Evolutionary conservation across 495 filamentous ascomycete species (phyloP), one percentile per base, ranked within the genome.

Genomic region (Penicillium riverlandense): DNA sequence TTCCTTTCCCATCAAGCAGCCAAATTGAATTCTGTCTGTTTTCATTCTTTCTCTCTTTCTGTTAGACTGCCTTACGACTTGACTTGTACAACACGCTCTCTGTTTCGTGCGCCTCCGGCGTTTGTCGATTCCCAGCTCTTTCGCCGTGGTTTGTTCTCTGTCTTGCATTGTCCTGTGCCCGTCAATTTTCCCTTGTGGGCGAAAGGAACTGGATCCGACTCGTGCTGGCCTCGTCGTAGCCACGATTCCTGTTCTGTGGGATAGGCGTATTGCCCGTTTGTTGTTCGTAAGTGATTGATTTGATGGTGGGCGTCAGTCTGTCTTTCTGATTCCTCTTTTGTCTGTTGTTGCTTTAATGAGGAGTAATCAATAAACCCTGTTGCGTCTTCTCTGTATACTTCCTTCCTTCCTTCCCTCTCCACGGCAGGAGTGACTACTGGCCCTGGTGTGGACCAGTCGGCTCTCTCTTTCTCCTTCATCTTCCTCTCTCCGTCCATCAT

Each of bases 21-120:
- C 55, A 65, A 65, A 68, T 70, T 62, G 65, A 67, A 70, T 59
- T 57, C 53, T 63, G 59, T 65, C 66, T 55, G 52, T 54, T 61
- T 62, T 55, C 48, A 63, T 55, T 61, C 55, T 40, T 52, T 56
- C 34, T 29, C 38, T 33, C 46, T 52, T 50, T 53, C 53, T 54
- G 48, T 61, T 51, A 50, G 51, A 52, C 42, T 45, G 47, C 22
- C n/a, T n/a, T n/a, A 22, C 22, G 22, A 22, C 22, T 22, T 22
- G 47, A 46, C 47, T 48, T 59, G 55, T 59, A 59, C 47, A 56
- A 56, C 55, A 59, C 44, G 44, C 22, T 22, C 41, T 43, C 41
- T 54, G 52, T 56, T 56, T 50, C 45, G 42, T 52, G 54, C 44
- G 41, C 42, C 37, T 41, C 29, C 41, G 49, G 51, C 46, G 53